Evolutionary conservation across 2,329 filamentous ascomycete species (phyloP).

Genomic region (Arthrobotrys sinensis): DNA sequence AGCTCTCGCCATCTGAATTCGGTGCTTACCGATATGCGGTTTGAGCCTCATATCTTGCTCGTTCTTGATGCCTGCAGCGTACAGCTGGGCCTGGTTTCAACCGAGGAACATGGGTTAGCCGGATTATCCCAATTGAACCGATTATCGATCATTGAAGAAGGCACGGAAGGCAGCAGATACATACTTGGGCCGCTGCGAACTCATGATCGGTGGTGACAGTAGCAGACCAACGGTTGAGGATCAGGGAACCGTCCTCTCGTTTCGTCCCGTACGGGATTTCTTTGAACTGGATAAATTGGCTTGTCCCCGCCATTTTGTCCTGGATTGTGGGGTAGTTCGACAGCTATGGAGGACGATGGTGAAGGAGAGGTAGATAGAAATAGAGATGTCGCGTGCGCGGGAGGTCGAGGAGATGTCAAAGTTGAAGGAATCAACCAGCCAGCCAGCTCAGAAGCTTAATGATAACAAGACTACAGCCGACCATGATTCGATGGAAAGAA

Average conservation of each 20-base stretch:
- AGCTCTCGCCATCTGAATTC: conserved; percentile 1
- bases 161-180: conserved; percentile 42
- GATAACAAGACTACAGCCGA: conserved; percentile 15
- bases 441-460: conserved; percentile 12
- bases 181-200: conserved; percentile 88
- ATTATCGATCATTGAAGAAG: background rate
- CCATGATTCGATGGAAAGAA: conserved; percentile 23
- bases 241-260: conserved; percentile 72
- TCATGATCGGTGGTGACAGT: conserved; percentile 87
- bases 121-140: conserved; percentile 27
- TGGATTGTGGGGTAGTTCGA: conserved; percentile 43
- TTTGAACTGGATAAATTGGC: conserved; percentile 64
- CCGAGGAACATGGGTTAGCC: conserved; percentile 36
- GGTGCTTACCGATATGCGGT: conserved; percentile 81
- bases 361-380: background rate
- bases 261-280: conserved; percentile 64
- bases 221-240: conserved; percentile 88
- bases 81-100: conserved; percentile 85
- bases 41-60: conserved; percentile 88
- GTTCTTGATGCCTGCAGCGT: conserved; percentile 89
- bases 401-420: conserved; percentile 14
- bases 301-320: conserved; percentile 49
- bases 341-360: background rate
- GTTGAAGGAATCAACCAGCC: background rate
- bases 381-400: conserved; percentile 43